Percentiles rank a stretch among this genome's conserved stretches.
Evolutionary conservation across 129 eudicot genomes (phyloP).

Genomic region (Chrysanthemum makinoi): DNA sequence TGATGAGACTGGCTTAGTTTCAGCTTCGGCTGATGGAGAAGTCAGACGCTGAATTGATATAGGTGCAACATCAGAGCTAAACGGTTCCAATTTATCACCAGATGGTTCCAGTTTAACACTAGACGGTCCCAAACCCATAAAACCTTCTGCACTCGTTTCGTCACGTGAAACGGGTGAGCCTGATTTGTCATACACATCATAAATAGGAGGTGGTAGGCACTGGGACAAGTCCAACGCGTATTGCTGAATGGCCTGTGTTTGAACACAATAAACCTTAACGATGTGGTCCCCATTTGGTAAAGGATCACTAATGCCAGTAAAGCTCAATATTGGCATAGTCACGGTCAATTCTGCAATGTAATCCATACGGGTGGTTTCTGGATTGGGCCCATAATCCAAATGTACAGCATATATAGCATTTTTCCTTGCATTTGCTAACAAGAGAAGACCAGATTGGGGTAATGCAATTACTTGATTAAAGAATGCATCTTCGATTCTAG

Average conservation of each 20-base stretch:
- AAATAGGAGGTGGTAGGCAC: slow-evolving; percentile 78
- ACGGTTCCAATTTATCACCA: slow-evolving; percentile 35
- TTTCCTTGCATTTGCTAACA: slow-evolving; percentile 93
- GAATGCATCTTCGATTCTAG: slow-evolving; percentile 69
- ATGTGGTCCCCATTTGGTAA: slow-evolving; percentile 79
- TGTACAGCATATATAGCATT: slow-evolving; percentile 94
- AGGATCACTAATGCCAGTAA: slow-evolving; percentile 84
- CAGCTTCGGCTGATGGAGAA: slow-evolving; percentile 31
- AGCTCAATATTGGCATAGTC: slow-evolving; percentile 94
- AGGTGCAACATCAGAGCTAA: slow-evolving; percentile 40
- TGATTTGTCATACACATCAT: slow-evolving; percentile 54
- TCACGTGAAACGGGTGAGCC: slow-evolving; percentile 51
- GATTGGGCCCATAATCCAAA: slow-evolving; percentile 80
- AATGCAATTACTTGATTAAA: slow-evolving; percentile 88
- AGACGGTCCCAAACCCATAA: slow-evolving; percentile 43
- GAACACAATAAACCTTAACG: slow-evolving; percentile 96
- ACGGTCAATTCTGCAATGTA: slow-evolving; percentile 92
- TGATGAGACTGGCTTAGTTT: slow-evolving; percentile 32
- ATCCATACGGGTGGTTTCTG: slow-evolving; percentile 84
- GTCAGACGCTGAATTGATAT: slow-evolving; percentile 34
- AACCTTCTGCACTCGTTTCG: slow-evolving; percentile 37
- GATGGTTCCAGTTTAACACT: slow-evolving; percentile 47
- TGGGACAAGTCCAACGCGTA: slow-evolving; percentile 90
- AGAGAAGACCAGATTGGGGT: slow-evolving; percentile 80
- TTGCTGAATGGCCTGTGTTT: slow-evolving; percentile 98